Conservation (phyloP, 495 filamentous ascomycete genomes). For the Parathielavia appendiculata region DNA sequence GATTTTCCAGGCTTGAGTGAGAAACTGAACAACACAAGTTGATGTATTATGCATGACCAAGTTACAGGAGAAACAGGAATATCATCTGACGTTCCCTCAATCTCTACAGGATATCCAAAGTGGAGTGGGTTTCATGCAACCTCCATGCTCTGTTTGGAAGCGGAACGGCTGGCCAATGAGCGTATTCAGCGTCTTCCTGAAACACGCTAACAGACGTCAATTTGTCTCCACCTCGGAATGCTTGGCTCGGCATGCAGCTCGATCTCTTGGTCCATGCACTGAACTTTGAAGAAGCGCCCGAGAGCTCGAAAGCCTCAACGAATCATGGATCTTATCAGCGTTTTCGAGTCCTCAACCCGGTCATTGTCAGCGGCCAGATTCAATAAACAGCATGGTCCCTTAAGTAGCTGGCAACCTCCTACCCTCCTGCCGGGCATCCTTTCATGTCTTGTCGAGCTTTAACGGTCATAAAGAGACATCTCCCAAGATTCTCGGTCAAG, state of each 20-base stretch:
- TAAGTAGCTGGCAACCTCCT: too few species aligned
- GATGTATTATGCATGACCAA: too few species aligned
- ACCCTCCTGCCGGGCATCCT: too few species aligned
- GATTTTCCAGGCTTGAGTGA: too few species aligned
- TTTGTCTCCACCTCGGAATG: not conserved
- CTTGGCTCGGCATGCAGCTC: conserved; percentile 6
- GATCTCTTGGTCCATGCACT: not conserved
- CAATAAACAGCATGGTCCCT: too few species aligned
- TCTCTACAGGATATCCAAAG: not conserved
- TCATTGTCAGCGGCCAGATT: not conserved
- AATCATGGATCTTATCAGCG: too few species aligned
- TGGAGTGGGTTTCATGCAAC: not conserved
- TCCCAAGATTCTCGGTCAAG: too few species aligned
- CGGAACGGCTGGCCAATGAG: conserved; percentile 3
- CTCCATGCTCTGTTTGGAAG: not conserved
- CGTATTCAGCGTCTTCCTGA: conserved; percentile 9
- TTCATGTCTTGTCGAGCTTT: too few species aligned
- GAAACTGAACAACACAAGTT: too few species aligned
- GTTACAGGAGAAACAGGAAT: too few species aligned
- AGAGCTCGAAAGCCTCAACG: not conserved
- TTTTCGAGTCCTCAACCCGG: not conserved
- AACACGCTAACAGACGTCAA: conserved; percentile 11
- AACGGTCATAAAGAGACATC: too few species aligned
- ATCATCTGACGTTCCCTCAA: too few species aligned
- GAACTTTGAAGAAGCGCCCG: not conserved